Evolutionary conservation across 345 rosid genomes (phyloP).

Genomic region (thale cress (Arabidopsis thaliana)): TAIR10.1 NC_003070.9:9987501-9988000

Average conservation of each 20-base stretch:
- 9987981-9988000: conserved; percentile 16
- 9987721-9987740: background rate
- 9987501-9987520: conserved; percentile 37
- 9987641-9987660: conserved; percentile 38
- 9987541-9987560: conserved; percentile 40
- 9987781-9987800: background rate
- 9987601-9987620: conserved; percentile 30
- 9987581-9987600: conserved; percentile 40
- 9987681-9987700: conserved; percentile 12
- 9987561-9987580: conserved; percentile 37
- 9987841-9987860: conserved; percentile 29
- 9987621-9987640: conserved; percentile 41
- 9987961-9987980: conserved; percentile 10
- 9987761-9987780: background rate
- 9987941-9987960: conserved; percentile 4
- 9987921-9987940: conserved; percentile 5
- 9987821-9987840: conserved; percentile 5
- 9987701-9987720: conserved; percentile 15
- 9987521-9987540: conserved; percentile 25
- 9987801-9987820: background rate
- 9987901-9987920: conserved; percentile 2
- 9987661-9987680: conserved; percentile 16
- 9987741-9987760: background rate
- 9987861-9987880: conserved; percentile 31
- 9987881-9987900: conserved; percentile 23